These are phyloP conservation scores for Pyrenophora graminea DNA, from an alignment of 2,329 filamentous ascomycete genomes.

Conservation along the genomic window DNA sequence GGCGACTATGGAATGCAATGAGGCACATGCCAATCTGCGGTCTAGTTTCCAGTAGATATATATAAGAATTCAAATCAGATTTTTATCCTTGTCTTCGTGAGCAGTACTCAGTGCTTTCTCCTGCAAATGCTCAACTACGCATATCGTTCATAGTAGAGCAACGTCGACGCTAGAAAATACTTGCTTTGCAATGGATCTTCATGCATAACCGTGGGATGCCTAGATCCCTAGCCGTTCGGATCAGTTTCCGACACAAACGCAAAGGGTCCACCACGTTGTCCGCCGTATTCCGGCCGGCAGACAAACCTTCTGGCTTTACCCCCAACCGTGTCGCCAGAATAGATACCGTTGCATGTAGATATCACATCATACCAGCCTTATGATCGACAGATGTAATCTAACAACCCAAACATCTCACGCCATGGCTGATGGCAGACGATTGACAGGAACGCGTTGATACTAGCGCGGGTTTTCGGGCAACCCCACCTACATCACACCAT, in stretches of 20 bases:
- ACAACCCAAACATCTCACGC: neutral
- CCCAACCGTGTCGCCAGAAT: neutral
- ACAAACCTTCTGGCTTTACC: neutral
- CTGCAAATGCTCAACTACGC: no score
- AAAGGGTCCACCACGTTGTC: constrained; percentile 4
- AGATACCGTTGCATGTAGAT: no score
- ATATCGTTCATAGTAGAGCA: neutral
- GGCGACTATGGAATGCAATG: constrained; percentile 38
- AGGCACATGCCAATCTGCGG: neutral
- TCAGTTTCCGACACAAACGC: constrained; percentile 4
- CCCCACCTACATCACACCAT: constrained; percentile 17
- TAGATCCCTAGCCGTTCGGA: constrained; percentile 4
- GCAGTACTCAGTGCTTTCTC: no score
- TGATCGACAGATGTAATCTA: no score
- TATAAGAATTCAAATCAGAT: no score
- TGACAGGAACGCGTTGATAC: constrained; percentile 8
- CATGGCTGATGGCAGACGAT: neutral
- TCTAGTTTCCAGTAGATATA: no score
- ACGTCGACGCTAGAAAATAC: neutral
- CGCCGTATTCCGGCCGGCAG: constrained; percentile 7
- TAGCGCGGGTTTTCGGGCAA: constrained; percentile 9
- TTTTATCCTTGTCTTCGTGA: no score
- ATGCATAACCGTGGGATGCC: neutral
- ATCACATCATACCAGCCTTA: no score
- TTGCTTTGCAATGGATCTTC: no score